Evolutionary conservation across 1,284 basidiomycete genomes (phyloP), one percentile per base, ranked within the genome.

Genomic region (Coniferiporia weirii): DNA sequence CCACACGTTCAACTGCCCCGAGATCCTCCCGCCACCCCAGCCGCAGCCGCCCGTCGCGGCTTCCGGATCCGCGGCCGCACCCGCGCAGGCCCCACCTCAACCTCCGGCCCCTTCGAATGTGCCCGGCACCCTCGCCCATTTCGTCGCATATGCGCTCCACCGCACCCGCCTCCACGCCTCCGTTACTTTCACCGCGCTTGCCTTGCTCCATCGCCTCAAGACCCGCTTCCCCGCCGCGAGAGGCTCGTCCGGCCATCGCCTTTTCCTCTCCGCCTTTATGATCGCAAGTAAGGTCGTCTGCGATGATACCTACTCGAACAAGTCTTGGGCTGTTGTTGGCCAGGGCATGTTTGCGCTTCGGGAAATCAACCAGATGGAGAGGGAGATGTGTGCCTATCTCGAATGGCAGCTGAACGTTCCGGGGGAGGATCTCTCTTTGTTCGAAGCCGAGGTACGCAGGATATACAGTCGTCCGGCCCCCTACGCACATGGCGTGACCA

Each of bases 271-370:
- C 0, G 92, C 93, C 0, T 93, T 94, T 71, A 97, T 97, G 94
- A 93, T 96, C 63, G 86, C 89, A 0, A 88, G 85, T 2, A 93
- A 93, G 72, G 89, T 93, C n/a, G 91, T 95, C 64, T 95, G 93
- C 74, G 93, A 96, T 77, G 93, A 97, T 71, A 96, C 93, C 0
- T 95, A 95, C 69, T 94, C 91, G 12, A 97, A 97, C 82, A 93
- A 95, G 74, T 94, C 91, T 0, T 96, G 94, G 94, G 85, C 85
- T 17, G 91, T 96, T 54, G 94, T 96, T 51, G 93, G 91, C 0
- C 93, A 96, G 71, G 88, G 87, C 55, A 90, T 95, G 86, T 96
- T 95, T 67, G 84, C 85, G 1, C 73, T 43, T 12, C 40, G 40
- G 12, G 40, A 43, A 7, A 43, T 43, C 40, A 43, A 43, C 40